These are phyloP conservation scores for Coprinellus micaceus DNA, from an alignment of 768 basidiomycete species.

Conservation along the genomic window DNA sequence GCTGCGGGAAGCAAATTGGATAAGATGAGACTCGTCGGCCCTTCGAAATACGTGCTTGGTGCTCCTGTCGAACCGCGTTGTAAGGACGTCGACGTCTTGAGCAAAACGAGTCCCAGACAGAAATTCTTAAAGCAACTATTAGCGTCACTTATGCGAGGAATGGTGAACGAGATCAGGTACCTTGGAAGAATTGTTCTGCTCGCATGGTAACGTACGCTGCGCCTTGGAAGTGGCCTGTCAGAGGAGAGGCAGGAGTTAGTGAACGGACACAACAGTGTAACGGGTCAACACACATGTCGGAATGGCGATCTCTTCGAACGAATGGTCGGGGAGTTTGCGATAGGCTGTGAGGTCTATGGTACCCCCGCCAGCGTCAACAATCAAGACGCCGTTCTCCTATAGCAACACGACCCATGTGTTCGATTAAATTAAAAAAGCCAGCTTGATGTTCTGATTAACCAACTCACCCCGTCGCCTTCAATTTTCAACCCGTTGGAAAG, in stretches of 20 bases:
- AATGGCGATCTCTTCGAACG: conserved; percentile 40
- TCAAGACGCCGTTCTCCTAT: conserved; percentile 43
- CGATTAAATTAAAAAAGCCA: conserved; percentile 5
- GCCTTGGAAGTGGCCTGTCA: conserved; percentile 40
- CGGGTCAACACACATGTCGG: conserved; percentile 28
- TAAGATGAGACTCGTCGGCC: conserved; percentile 31
- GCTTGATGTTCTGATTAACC: conserved; percentile 30
- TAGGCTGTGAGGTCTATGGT: too few relatives aligned
- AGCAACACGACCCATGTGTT: conserved; percentile 12
- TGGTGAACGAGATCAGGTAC: conserved; percentile 33
- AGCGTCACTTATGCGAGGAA: conserved; percentile 8
- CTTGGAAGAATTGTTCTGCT: conserved; percentile 34
- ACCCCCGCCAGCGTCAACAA: conserved; percentile 60
- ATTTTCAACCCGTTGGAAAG: too few relatives aligned
- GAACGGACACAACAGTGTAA: not conserved
- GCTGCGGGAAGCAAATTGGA: conserved; percentile 36
- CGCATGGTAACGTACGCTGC: too few relatives aligned
- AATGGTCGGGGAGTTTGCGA: conserved; percentile 25
- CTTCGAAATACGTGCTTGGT: conserved; percentile 17
- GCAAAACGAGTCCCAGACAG: conserved; percentile 8
- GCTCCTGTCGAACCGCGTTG: conserved; percentile 15
- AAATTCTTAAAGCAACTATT: conserved; percentile 4
- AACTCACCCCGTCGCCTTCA: conserved; percentile 40
- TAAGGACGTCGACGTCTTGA: conserved; percentile 12
- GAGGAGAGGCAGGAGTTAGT: conserved; percentile 17